phyloP scores from a whole-genome alignment of 169 alveolate genomes.

The Plasmodium blacklocki region DNA sequence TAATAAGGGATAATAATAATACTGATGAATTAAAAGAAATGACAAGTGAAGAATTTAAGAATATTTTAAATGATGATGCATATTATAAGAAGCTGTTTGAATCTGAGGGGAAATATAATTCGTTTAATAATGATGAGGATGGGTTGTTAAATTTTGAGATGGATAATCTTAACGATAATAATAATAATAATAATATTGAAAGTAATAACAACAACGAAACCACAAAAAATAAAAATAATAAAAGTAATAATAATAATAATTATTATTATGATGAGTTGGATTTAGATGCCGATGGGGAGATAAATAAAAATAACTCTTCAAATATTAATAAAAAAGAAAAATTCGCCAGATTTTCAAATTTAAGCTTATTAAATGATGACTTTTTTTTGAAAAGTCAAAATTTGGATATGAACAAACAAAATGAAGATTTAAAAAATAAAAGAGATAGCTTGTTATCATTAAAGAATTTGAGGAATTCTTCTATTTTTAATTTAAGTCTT shows the following conservation, averaged over 20 bases:
- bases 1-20: slow-evolving; percentile 3
- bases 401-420: neutral
- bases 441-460: slow-evolving; percentile 25
- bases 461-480: slow-evolving; percentile 27
- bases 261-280: no score
- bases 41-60: slow-evolving; percentile 43
- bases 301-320: no score
- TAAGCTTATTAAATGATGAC: slow-evolving; percentile 48
- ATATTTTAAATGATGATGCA: slow-evolving; percentile 25
- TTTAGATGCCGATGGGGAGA: no score
- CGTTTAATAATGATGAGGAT: neutral
- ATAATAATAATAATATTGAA: no score
- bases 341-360: slow-evolving; percentile 13
- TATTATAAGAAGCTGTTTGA: slow-evolving; percentile 1
- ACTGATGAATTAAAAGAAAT: slow-evolving; percentile 31
- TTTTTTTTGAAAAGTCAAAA: slow-evolving; percentile 26
- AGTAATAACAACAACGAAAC: no score
- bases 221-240: no score
- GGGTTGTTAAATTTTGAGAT: neutral
- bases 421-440: slow-evolving; percentile 7
- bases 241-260: no score
- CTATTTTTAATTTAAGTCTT: slow-evolving; percentile 48
- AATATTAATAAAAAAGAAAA: slow-evolving; percentile 10
- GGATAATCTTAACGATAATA: neutral
- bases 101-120: neutral